A percentile compares a stretch with the other conserved stretches of the same genome.
Evolutionary conservation across 2,329 filamentous ascomycete species (phyloP).

Genomic region (Zopfia rhizophila): DNA sequence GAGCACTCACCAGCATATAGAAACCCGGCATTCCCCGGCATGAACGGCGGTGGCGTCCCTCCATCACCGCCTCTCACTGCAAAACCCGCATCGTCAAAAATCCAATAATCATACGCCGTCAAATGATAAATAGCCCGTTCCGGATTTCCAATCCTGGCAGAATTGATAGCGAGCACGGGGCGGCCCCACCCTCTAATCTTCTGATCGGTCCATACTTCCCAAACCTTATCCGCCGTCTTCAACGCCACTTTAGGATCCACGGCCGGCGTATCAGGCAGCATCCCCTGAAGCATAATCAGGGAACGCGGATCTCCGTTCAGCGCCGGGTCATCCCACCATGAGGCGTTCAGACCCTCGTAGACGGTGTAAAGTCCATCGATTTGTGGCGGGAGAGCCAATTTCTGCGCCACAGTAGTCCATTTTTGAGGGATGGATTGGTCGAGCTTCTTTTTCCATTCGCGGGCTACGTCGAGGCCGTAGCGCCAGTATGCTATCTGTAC

Average conservation of each 20-base stretch:
- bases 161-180: constrained; percentile 42
- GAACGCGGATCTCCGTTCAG: constrained; percentile 38
- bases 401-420: constrained; percentile 62
- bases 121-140: constrained; percentile 49
- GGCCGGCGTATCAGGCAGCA: constrained; percentile 35
- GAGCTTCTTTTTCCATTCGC: constrained; percentile 62
- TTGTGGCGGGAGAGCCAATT: constrained; percentile 64
- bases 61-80: constrained; percentile 64
- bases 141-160: constrained; percentile 36
- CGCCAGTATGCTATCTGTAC: constrained; percentile 67
- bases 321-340: constrained; percentile 37
- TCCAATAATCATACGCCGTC: constrained; percentile 61
- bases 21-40: constrained; percentile 62
- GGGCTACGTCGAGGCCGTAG: constrained; percentile 66
- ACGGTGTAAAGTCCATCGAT: constrained; percentile 62
- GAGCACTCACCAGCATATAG: constrained; percentile 53
- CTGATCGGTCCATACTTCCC: constrained; percentile 41
- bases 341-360: constrained; percentile 60
- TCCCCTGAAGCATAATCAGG: constrained; percentile 40
- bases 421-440: constrained; percentile 52
- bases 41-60: constrained; percentile 67
- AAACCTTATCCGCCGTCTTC: constrained; percentile 37
- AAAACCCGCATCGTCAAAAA: constrained; percentile 63
- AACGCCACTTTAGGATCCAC: constrained; percentile 35
- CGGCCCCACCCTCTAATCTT: constrained; percentile 43